Base-by-base conservation (phyloP, 2,329 filamentous ascomycete species). In the Plectosphaerella plurivora region DNA sequence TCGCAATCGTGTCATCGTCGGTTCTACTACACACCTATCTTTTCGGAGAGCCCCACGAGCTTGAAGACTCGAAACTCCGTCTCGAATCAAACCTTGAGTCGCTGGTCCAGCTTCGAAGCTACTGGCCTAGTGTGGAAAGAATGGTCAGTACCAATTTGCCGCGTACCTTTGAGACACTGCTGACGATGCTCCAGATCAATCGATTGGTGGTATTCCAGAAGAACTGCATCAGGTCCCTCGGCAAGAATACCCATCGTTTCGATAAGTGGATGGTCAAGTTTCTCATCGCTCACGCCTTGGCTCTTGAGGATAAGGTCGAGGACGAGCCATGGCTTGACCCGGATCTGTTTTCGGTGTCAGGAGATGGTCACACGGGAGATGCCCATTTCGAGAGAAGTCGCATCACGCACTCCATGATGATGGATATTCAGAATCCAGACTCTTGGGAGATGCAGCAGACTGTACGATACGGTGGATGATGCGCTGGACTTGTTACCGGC, bases 221-320 rank as follows among this genome's bases (percentile, higher is more conserved):
- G 15, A 59, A 59, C 35, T 69, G 67, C 33, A 55, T 69, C 4
- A 52, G 55, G 2, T 65, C 65, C 1, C 51, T 59, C 11, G 57
- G 52, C 8, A 55, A 52, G 14, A 62, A 65, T 22, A 65, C 67
- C 1, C 63, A 69, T 51, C 58, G 63, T 1, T 65, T 82, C 52
- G 81, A 83, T 57, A 65, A 64, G 47, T 76, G 79, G 50, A 73
- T 80, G 49, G 65, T 74, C 51, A 77, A 81, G 47, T 71, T 71
- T 47, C 57, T 70, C 1, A 59, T 68, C 12, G 62, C 68, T 35
- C 66, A 71, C 53, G 58, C 63, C 1, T 45, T 67, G 12, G 55
- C 57, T 8, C 54, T 69, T 3, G 65, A 67, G 24, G 62, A 64
- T 5, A 64, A 64, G 49, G 60, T 59, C 75, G 57, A 63, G 64